phyloP scores from a whole-genome alignment of 768 basidiomycete species.

The Crucibulum laeve region DNA sequence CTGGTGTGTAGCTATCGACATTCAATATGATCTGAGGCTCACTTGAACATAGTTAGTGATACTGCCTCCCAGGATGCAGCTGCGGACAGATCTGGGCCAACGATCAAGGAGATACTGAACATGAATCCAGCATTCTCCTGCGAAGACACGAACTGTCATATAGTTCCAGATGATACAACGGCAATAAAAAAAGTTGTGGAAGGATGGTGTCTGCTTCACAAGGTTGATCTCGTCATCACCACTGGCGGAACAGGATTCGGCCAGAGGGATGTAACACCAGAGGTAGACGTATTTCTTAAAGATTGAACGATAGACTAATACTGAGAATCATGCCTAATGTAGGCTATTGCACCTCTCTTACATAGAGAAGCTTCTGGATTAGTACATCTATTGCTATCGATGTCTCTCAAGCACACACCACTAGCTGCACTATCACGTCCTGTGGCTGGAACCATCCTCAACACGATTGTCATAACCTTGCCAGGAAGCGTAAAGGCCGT shows the following conservation, averaged over 20 bases:
- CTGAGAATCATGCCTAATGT: not conserved
- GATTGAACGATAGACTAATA: not conserved
- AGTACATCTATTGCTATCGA: constrained; percentile 65
- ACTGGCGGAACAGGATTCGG: constrained; percentile 91
- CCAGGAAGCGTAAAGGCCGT: constrained; percentile 88
- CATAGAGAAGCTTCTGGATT: constrained; percentile 68
- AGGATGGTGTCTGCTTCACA: constrained; percentile 36
- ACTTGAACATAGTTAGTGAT: constrained; percentile 56
- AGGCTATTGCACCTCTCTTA: constrained; percentile 63
- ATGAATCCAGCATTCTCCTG: constrained; percentile 13
- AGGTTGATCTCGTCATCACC: constrained; percentile 74
- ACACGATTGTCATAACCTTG: constrained; percentile 71
- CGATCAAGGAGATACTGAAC: constrained; percentile 48
- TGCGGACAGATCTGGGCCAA: constrained; percentile 66
- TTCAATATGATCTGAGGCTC: not conserved
- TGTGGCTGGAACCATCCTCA: constrained; percentile 66
- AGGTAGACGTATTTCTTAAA: constrained; percentile 38
- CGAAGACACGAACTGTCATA: constrained; percentile 23
- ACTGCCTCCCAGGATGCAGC: constrained; percentile 44
- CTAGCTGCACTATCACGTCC: constrained; percentile 82
- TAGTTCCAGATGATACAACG: constrained; percentile 66
- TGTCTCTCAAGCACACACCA: constrained; percentile 71
- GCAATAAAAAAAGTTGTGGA: constrained; percentile 46
- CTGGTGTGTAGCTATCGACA: not conserved
- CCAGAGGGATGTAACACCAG: constrained; percentile 75